Conservation (phyloP, 345 rosid species). For the Noccaea bulbosa region DNA sequence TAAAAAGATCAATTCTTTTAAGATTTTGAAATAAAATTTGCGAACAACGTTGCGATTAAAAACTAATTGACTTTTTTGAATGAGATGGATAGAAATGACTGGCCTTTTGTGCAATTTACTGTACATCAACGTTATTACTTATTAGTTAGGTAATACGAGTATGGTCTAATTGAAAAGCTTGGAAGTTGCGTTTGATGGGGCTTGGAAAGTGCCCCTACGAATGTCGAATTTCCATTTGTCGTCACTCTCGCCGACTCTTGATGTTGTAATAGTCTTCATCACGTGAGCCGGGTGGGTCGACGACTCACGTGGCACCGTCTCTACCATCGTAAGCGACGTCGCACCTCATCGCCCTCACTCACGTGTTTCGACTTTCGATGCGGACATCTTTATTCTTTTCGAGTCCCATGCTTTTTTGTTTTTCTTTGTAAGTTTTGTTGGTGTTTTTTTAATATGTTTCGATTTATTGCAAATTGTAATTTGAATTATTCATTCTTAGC, state of each 20-base stretch:
- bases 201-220: background rate
- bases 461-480: background rate
- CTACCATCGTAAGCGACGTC: constrained; percentile 18
- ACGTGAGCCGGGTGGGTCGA: constrained; percentile 20
- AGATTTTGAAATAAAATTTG: no score
- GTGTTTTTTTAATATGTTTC: background rate
- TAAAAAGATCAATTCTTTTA: no score
- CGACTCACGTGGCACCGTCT: constrained; percentile 30
- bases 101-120: no score
- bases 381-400: constrained; percentile 18
- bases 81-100: no score
- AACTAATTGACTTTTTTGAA: no score
- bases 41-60: no score
- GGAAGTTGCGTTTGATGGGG: no score
- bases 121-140: no score
- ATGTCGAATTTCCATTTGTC: constrained; percentile 7
- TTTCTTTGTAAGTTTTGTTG: no score
- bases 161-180: no score
- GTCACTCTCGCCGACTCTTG: constrained; percentile 31
- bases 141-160: no score
- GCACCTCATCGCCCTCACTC: constrained; percentile 11
- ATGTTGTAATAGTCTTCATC: background rate
- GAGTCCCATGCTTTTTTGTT: background rate
- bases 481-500: constrained; percentile 11
- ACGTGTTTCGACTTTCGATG: constrained; percentile 23